Base-by-base conservation (phyloP, 1,284 basidiomycete genomes). In the Gomphus bonarii region DNA sequence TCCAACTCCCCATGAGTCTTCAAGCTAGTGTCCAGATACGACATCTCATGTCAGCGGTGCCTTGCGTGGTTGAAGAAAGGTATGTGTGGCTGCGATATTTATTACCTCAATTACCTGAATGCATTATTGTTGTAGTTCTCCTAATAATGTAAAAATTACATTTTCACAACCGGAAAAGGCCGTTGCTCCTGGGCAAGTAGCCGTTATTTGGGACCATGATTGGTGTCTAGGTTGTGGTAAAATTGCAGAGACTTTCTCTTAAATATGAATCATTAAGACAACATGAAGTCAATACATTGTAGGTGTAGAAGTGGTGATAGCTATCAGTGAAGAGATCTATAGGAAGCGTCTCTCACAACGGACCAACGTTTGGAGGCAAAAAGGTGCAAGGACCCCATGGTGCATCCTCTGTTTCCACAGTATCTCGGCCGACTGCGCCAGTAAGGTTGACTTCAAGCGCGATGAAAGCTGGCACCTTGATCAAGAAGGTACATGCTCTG, bases 171-270 rank as follows among this genome's bases (percentile, higher is more conserved):
- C 83, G 0, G 76, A 89, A 50, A 77, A 79, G 49, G 85, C 82
- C 3, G 82, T 92, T n/a, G 78, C 91, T 0, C 76, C 81, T 0
- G 93, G 93, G 1, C 94, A 97, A 68, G 78, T 88, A 31, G 84
- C 84, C 7, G 84, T 79, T 0, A 61, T 95, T 6, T 95, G 84
- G 73, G 76, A 83, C 59, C 42, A 55, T 12, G 78, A 85, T 55
- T 85, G 85, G 82, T 94, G 91, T 70, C 73, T 95, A 25, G 93
- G 93, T 2, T 90, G 87, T 65, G 94, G 90, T 18, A 70, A 77
- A 11, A 91, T 95, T 56, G 64, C 61, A 10, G 62, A 66, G 43
- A 59, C 57, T 10, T 53, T 42, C 28, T 25, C 18, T 7, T 53
- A 30, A 8, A 28, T 30, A 8, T 20, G 22, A 22, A 43, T 11